Evolutionary conservation across 208 protist species (phyloP), one percentile per base, ranked within the genome.

Genomic region (Plasmodiophora brassicae): DNA sequence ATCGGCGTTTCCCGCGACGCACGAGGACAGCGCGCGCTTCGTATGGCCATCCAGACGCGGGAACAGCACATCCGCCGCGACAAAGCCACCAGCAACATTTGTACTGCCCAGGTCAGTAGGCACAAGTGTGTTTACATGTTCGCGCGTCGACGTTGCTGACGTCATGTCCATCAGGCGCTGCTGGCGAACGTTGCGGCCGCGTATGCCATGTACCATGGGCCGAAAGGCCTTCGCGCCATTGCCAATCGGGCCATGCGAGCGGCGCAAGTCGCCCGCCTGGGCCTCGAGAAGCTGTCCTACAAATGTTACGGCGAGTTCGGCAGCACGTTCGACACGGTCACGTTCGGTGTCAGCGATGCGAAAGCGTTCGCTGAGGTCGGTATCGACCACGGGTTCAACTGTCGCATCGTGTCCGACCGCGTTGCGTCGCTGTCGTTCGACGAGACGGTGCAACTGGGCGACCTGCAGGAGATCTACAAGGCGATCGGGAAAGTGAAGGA

Each of bases 41-140:
- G 97, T 86, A 97, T 99, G 95, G 94, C 97, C 14, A 92, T 99
- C 25, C 97, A 99, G 93, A 98, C 97, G 25, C 95, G 98, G 84
- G 98, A 99, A 93, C 97, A 98, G 93, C 97, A 99, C 93, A 99
- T 99, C 92, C 96, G 98, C 87, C 92, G 96, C 32, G 96, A 98
- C 88, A 94, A 94, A 87, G 93, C 93, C 22, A 95, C 93, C 0
- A 92, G 94, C 43, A 99, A 99, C 93, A 98, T 99, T 89, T 99
- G 97, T 92, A 99, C 98, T 0, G 96, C 97, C 45, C 91, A 89
- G 65, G 87, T 86, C 10, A 41, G 1, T 53, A 1, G 8, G 5
- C 25, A 53, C 22, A 22, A 20, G 20, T 57, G 20, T 22, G 46
- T 22, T 57, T n/a, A 14, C 22, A 14, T 14, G 20, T 22, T 14